Conservation (phyloP, 805 yeast species). For the Lipomyces spencermartinsiae region DNA sequence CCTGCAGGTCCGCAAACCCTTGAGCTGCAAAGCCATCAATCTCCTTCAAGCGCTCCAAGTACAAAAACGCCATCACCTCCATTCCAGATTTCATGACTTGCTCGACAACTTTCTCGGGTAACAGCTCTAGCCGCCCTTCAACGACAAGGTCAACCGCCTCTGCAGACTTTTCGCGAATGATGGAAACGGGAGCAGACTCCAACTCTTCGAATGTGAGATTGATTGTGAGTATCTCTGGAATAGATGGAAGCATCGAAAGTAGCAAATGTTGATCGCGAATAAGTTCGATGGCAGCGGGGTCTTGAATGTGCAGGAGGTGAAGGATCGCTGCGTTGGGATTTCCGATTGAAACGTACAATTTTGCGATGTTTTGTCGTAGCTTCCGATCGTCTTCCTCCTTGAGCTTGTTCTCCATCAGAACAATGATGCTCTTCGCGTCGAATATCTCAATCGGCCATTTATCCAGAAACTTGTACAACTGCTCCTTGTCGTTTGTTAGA, state of each 20-base stretch:
- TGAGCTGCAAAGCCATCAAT: conserved; percentile 62
- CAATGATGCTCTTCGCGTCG: conserved; percentile 54
- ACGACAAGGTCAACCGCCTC: conserved; percentile 63
- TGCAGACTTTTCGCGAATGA: conserved; percentile 50
- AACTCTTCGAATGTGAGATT: conserved; percentile 50
- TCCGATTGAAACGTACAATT: conserved; percentile 61
- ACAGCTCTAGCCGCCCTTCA: conserved; percentile 67
- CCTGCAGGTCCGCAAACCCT: conserved; percentile 70
- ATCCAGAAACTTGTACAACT: conserved; percentile 53
- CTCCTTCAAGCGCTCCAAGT: conserved; percentile 63
- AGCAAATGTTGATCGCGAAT: conserved; percentile 65
- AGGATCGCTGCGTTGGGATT: conserved; percentile 69
- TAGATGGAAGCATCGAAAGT: conserved; percentile 30
- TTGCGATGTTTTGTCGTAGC: conserved; percentile 34
- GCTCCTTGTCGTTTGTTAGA: conserved; percentile 48
- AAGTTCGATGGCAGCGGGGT: conserved; percentile 61
- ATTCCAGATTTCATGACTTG: conserved; percentile 40
- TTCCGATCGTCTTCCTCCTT: conserved; percentile 42
- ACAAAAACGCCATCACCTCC: conserved; percentile 64
- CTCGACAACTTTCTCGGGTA: conserved; percentile 58
- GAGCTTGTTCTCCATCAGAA: conserved; percentile 55
- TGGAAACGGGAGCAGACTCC: conserved; percentile 50
- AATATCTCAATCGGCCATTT: conserved; percentile 67
- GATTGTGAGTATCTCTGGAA: conserved; percentile 48
- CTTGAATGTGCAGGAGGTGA: conserved; percentile 64